phyloP scores from a whole-genome alignment of 2,329 filamentous ascomycete genomes.

The Didymella pomorum region DNA sequence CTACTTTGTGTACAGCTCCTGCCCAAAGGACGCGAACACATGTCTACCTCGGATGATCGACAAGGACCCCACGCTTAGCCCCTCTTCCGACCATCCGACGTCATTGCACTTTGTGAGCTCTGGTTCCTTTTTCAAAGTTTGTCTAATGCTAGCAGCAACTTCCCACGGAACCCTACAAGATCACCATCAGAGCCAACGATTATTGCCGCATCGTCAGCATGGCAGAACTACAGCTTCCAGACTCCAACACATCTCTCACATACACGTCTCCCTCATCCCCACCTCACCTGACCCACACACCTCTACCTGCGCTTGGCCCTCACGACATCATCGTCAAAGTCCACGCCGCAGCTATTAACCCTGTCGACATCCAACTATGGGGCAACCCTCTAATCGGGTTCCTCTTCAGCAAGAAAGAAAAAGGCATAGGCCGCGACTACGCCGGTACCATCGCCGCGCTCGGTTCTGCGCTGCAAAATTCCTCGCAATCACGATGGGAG shows the following conservation, averaged over 20 bases:
- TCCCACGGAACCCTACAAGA: too few species aligned
- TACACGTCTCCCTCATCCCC: slow-evolving; percentile 35
- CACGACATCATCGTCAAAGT: slow-evolving; percentile 51
- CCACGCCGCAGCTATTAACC: slow-evolving; percentile 58
- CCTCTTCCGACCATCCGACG: not conserved
- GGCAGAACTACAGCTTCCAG: slow-evolving; percentile 8
- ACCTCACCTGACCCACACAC: slow-evolving; percentile 34
- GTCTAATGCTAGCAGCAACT: too few species aligned
- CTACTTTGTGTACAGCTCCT: not conserved
- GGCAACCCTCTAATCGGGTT: slow-evolving; percentile 40
- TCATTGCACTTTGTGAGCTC: not conserved
- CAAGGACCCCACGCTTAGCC: slow-evolving; percentile 6
- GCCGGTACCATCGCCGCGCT: slow-evolving; percentile 53
- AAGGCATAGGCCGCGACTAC: slow-evolving; percentile 57
- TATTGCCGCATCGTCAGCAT: not conserved
- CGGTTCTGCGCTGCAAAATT: slow-evolving; percentile 22
- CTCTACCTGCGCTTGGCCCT: slow-evolving; percentile 25
- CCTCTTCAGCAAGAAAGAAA: slow-evolving; percentile 37
- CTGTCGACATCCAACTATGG: slow-evolving; percentile 53
- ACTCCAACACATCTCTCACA: slow-evolving; percentile 37
- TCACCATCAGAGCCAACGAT: too few species aligned
- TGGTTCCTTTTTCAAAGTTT: not conserved
- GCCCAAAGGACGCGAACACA: not conserved
- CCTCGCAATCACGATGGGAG: slow-evolving; percentile 29
- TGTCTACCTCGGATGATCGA: slow-evolving; percentile 14